Conservation (phyloP, 129 eudicot genomes). For the Artemisia annua region DNA sequence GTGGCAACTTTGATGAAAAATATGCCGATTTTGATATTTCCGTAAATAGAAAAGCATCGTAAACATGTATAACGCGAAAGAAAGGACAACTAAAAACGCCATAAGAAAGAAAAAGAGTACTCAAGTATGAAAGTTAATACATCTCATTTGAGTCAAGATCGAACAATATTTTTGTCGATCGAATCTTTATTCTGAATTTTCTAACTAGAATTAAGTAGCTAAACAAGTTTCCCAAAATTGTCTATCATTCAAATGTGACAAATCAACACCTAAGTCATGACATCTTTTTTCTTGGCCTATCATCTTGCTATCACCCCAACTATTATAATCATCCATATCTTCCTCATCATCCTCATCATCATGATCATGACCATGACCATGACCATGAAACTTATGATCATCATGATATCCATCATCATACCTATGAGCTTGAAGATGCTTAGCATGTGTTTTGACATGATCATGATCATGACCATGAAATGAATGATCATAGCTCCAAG, state of each 20-base stretch:
- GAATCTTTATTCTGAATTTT: neutral
- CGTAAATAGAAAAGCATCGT: too few species aligned
- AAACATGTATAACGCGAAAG: neutral
- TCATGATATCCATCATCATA: neutral
- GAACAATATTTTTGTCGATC: conserved; percentile 9
- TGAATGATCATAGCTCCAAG: conserved; percentile 29
- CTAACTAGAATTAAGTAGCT: conserved; percentile 21
- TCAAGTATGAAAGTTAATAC: conserved; percentile 2
- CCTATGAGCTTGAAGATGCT: conserved; percentile 23
- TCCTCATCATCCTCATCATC: conserved; percentile 9
- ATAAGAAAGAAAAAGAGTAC: conserved; percentile 3
- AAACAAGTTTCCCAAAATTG: conserved; percentile 38
- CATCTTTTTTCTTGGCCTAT: conserved; percentile 28
- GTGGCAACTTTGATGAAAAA: neutral
- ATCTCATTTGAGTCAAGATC: conserved; percentile 17
- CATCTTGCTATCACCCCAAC: conserved; percentile 41
- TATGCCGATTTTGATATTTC: neutral
- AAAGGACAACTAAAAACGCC: neutral
- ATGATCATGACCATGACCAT: too few species aligned
- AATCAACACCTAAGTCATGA: conserved; percentile 22
- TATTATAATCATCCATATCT: conserved; percentile 13
- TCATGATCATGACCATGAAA: conserved; percentile 23
- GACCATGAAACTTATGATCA: neutral
- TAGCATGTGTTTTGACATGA: neutral
- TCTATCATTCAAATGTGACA: conserved; percentile 34